A percentile compares a stretch with the other conserved stretches of the same genome.
Conservation (phyloP, 2,329 filamentous ascomycete genomes). For the Penicillium decumbens region DNA sequence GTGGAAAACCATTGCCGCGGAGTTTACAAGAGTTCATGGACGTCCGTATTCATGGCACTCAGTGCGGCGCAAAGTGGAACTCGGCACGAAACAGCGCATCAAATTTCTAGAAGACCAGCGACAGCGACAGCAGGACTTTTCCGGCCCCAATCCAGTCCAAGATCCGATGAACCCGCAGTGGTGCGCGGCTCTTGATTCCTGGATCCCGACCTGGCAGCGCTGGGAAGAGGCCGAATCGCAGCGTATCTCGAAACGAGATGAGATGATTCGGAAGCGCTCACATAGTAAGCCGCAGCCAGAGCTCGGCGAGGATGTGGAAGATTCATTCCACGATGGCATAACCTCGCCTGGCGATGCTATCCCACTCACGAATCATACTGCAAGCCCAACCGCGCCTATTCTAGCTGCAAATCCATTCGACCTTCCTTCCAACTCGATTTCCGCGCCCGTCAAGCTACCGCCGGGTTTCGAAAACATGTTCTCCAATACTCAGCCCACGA, state of each 20-base stretch:
- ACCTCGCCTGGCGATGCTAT: not conserved
- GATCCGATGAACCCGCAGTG: slow-evolving; percentile 38
- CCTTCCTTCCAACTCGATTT: slow-evolving; percentile 3
- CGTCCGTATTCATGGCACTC: slow-evolving; percentile 44
- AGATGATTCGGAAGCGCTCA: slow-evolving; percentile 17
- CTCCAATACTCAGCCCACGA: slow-evolving; percentile 16
- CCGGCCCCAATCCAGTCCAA: slow-evolving; percentile 11
- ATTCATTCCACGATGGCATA: slow-evolving; percentile 3
- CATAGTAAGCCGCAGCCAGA: slow-evolving; percentile 17
- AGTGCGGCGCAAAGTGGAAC: slow-evolving; percentile 41
- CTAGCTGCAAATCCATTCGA: slow-evolving; percentile 5
- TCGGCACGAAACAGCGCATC: slow-evolving; percentile 40
- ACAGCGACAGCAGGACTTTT: slow-evolving; percentile 10
- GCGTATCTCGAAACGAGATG: slow-evolving; percentile 38
- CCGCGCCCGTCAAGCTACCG: slow-evolving; percentile 25
- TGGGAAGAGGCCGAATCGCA: slow-evolving; percentile 38
- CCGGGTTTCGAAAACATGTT: slow-evolving; percentile 42
- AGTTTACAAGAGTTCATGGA: slow-evolving; percentile 37
- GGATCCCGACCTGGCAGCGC: slow-evolving; percentile 40
- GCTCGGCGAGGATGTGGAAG: not conserved
- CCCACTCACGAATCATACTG: not conserved
- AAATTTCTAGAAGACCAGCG: slow-evolving; percentile 36
- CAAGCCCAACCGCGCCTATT: slow-evolving; percentile 1
- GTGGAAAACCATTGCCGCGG: slow-evolving; percentile 39
- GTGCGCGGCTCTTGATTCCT: slow-evolving; percentile 38